These are phyloP conservation scores for Botryotinia calthae DNA, from an alignment of 2,329 filamentous ascomycete genomes.

Conservation along the genomic window DNA sequence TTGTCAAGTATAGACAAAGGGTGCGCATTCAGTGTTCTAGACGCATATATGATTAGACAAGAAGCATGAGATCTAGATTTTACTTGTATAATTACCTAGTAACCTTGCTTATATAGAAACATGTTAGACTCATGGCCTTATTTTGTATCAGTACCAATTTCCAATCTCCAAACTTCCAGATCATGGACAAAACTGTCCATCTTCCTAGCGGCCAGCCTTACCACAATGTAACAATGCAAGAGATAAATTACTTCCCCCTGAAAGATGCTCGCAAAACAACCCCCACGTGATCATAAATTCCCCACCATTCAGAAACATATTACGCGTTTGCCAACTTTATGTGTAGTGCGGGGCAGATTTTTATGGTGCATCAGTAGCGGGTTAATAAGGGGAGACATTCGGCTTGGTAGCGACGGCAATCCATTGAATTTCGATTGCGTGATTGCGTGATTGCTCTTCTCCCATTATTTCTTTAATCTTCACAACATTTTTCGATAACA, in stretches of 20 bases:
- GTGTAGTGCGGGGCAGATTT: slow-evolving; percentile 20
- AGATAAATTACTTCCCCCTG: neutral
- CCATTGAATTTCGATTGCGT: slow-evolving; percentile 8
- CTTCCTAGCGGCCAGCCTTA: neutral
- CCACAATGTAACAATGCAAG: neutral
- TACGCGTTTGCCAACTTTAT: slow-evolving; percentile 9
- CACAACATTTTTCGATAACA: neutral
- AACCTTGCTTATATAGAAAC: neutral
- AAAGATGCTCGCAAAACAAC: neutral
- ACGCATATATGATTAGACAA: neutral
- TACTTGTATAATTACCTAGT: neutral
- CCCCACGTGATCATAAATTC: neutral
- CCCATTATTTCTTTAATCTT: neutral
- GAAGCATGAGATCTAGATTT: neutral
- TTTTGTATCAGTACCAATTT: neutral
- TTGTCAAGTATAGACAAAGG: neutral
- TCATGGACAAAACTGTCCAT: neutral
- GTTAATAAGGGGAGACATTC: slow-evolving; percentile 12
- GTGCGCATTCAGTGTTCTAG: neutral
- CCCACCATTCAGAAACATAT: slow-evolving; percentile 3
- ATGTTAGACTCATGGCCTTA: neutral
- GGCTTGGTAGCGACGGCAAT: neutral
- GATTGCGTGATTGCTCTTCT: neutral
- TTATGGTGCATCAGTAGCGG: slow-evolving; percentile 13
- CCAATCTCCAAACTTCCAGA: neutral